Evolutionary conservation across 2,329 filamentous ascomycete genomes (phyloP).

Genomic region (Coniochaeta sp.): DNA sequence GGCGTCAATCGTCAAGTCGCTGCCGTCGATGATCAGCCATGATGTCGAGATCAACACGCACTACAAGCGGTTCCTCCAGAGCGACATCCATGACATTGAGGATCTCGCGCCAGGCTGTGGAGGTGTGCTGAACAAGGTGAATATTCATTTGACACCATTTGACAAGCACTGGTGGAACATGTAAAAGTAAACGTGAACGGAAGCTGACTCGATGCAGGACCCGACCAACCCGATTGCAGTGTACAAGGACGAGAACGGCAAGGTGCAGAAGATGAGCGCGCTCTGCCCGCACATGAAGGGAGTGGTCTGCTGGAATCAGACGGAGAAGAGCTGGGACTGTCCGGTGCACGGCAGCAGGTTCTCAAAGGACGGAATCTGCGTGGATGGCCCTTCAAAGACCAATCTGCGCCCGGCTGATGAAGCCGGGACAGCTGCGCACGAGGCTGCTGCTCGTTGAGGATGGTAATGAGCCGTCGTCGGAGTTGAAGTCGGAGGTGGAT

Average conservation of each 20-base stretch:
- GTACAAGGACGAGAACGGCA: conserved; percentile 47
- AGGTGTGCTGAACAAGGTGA: conserved; percentile 40
- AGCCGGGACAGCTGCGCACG: neutral
- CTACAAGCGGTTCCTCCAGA: conserved; percentile 45
- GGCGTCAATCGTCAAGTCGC: conserved; percentile 32
- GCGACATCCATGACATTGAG: conserved; percentile 49
- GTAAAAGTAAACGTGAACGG: too few relatives aligned
- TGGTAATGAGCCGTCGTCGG: neutral
- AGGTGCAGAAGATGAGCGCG: conserved; percentile 41
- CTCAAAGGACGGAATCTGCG: conserved; percentile 24
- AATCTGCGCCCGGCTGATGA: conserved; percentile 11
- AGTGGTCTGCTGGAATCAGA: conserved; percentile 47
- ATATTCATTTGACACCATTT: conserved; percentile 1
- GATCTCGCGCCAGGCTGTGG: conserved; percentile 40
- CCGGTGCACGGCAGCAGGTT: conserved; percentile 37
- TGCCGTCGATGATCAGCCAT: conserved; percentile 37
- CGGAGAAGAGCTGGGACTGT: conserved; percentile 48
- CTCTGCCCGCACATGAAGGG: conserved; percentile 49
- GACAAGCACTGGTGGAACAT: too few relatives aligned
- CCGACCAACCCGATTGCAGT: conserved; percentile 40
- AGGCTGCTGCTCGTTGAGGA: neutral
- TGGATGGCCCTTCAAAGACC: conserved; percentile 26
- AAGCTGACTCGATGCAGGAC: conserved; percentile 12
- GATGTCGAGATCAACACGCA: conserved; percentile 47
- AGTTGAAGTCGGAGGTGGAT: neutral